Base-by-base conservation (phyloP, 768 basidiomycete species). In the Tricholoma furcatifolium region DNA sequence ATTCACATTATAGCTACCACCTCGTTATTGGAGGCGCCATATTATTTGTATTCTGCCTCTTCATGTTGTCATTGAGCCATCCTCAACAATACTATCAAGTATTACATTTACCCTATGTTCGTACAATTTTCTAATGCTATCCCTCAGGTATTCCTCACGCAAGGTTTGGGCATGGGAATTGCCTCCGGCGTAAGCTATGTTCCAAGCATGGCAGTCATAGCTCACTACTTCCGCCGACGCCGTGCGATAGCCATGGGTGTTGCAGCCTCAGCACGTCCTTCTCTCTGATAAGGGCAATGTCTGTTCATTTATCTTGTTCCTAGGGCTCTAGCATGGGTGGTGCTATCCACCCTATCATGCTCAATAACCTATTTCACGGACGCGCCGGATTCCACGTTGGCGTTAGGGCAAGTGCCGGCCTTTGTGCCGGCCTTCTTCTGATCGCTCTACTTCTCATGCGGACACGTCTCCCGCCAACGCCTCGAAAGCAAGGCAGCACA, bases 331-430 rank as follows among this genome's bases (percentile, higher is more conserved):
- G 78, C 14, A 60, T 84, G 15, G 85, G 86, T 5, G 84, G 81
- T 11, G 72, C 80, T 18, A 55, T 87, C n/a, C 82, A 84, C 48
- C 83, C 84, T 1, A 82, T 85, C 59, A 76, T 85, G 71, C 69
- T 88, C n/a, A 87, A 88, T 61, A 71, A 76, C 42, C 67, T 74
- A 51, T 75, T 79, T 54, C 69, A 78, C 49, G 74, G 76, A 5
- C 60, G 57, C 2, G 68, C 78, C n/a, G 82, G 85, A 4, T 71
- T 83, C 74, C 83, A 69, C 78, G 64, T 65, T 32, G 73, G 73
- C 14, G 73, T 76, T 10, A 69, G 73, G 14, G 68, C 65, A 17
- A 76, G 70, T 30, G 53, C 53, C 14, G 53, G 46, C 20, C 45
- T 54, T 4, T 43, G 43, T 30, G 31, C 30, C 3, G 41, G 72